phyloP scores from a whole-genome alignment of 1,284 basidiomycete genomes.

The Puccinia brachypodii region DNA sequence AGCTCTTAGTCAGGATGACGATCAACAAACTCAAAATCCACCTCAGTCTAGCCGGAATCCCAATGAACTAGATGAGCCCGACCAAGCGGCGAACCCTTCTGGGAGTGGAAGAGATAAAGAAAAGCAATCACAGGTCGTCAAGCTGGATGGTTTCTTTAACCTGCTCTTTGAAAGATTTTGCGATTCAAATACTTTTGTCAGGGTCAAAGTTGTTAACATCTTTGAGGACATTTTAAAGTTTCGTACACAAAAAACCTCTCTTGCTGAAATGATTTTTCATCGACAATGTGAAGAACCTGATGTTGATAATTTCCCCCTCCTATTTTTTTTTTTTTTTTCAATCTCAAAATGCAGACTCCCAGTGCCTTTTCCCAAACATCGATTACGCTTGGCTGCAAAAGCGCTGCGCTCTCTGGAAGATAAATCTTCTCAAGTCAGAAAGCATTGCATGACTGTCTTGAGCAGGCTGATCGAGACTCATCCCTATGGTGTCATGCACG shows the following conservation, averaged over 20 bases:
- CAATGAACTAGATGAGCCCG: conserved; percentile 55
- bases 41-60: conserved; percentile 65
- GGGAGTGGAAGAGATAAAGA: conserved; percentile 60
- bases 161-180: conserved; percentile 81
- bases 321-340: background rate
- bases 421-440: conserved; percentile 83
- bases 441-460: conserved; percentile 76
- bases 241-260: background rate
- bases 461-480: conserved; percentile 80
- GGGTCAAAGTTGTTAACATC: conserved; percentile 78
- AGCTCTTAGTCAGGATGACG: conserved; percentile 73
- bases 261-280: background rate
- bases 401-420: conserved; percentile 82
- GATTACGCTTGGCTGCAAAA: conserved; percentile 71
- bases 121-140: conserved; percentile 69
- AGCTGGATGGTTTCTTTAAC: conserved; percentile 79
- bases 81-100: background rate
- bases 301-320: background rate
- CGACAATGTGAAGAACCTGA: background rate
- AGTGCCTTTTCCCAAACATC: conserved; percentile 82
- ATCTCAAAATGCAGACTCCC: conserved; percentile 63
- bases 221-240: conserved; percentile 68
- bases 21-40: conserved; percentile 77
- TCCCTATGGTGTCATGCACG: conserved; percentile 81
- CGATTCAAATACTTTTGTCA: conserved; percentile 87